phyloP scores from a whole-genome alignment of 2,329 filamentous ascomycete species.

The Alternaria novae-zelandiae region DNA sequence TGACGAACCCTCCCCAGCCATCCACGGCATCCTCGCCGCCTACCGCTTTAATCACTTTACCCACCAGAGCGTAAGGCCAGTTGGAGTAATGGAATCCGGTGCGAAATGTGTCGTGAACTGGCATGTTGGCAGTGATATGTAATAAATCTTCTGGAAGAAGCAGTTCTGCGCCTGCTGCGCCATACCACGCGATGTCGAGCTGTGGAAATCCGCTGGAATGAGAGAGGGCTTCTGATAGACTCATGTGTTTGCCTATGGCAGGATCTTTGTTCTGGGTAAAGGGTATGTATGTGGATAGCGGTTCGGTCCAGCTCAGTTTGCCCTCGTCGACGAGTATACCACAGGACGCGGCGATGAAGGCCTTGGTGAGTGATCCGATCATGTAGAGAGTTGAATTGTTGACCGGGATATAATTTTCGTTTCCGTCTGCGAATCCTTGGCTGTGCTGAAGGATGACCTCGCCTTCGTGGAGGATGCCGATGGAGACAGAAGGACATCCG shows the following conservation, averaged over 20 bases:
- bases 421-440: background rate
- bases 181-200: background rate
- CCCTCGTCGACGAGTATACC: background rate
- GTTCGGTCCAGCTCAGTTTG: background rate
- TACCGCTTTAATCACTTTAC: background rate
- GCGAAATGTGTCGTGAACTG: background rate
- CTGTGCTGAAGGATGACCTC: background rate
- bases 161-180: no score
- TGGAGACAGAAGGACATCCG: background rate
- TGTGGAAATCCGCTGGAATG: background rate
- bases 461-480: background rate
- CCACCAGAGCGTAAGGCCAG: background rate
- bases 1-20: background rate
- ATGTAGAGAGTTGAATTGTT: background rate
- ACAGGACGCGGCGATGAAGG: background rate
- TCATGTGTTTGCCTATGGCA: background rate
- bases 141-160: background rate
- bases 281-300: background rate
- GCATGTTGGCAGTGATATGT: background rate
- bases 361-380: background rate
- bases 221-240: background rate
- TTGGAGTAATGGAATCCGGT: background rate
- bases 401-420: background rate
- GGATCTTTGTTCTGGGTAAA: background rate
- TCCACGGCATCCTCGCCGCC: background rate